These are phyloP conservation scores for Tripterygium wilfordii DNA, from an alignment of 177 flowering plant genomes.

Conservation along the genomic window DNA sequence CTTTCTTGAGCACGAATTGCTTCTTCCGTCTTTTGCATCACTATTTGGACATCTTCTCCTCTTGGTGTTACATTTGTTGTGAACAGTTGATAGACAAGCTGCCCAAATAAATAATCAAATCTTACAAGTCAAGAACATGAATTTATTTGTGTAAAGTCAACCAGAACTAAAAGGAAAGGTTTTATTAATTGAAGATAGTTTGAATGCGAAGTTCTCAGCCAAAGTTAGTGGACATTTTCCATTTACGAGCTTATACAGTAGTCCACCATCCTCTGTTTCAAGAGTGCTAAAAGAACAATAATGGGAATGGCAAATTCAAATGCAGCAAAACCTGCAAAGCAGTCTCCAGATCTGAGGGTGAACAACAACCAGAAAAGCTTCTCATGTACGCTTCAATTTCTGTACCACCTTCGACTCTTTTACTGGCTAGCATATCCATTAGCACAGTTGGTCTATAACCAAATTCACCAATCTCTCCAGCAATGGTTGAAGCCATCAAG, in stretches of 20 bases:
- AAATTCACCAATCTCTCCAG: slow-evolving; percentile 95
- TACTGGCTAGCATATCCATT: slow-evolving; percentile 97
- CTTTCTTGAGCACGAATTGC: slow-evolving; percentile 89
- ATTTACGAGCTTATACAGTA: too few relatives aligned
- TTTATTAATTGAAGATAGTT: too few relatives aligned
- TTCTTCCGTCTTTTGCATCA: slow-evolving; percentile 97
- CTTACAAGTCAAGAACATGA: neutral
- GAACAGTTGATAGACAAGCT: slow-evolving; percentile 95
- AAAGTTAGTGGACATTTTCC: too few relatives aligned
- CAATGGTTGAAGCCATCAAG: slow-evolving; percentile 90
- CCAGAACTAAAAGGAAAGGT: too few relatives aligned
- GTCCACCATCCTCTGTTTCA: too few relatives aligned
- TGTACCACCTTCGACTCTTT: slow-evolving; percentile 90
- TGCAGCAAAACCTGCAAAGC: slow-evolving; percentile 77
- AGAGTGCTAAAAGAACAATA: too few relatives aligned
- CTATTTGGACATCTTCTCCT: slow-evolving; percentile 84
- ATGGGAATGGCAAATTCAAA: too few relatives aligned
- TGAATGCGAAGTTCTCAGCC: too few relatives aligned
- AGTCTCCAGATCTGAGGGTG: slow-evolving; percentile 94
- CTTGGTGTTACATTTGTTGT: slow-evolving; percentile 71
- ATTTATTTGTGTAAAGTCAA: too few relatives aligned
- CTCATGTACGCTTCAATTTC: slow-evolving; percentile 90
- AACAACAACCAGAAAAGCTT: slow-evolving; percentile 90
- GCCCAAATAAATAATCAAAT: slow-evolving; percentile 12
- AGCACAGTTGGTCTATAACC: slow-evolving; percentile 85